These are phyloP conservation scores for Penicillium expansum DNA, from an alignment of 2,329 filamentous ascomycete genomes.

Conservation along the genomic window DNA sequence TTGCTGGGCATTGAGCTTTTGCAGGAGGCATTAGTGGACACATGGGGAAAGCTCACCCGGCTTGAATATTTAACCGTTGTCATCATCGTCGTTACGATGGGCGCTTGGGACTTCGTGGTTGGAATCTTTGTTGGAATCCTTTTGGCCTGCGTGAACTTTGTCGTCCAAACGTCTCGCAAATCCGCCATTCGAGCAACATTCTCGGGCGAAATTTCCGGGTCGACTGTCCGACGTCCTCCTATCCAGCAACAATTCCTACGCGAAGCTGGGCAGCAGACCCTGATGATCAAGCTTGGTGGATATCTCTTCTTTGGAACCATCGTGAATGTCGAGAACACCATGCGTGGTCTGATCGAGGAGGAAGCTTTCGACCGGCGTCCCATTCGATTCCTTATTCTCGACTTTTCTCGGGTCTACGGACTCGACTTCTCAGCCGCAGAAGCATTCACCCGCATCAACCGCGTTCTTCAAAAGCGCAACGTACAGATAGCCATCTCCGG, in stretches of 20 bases:
- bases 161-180: constrained; percentile 85
- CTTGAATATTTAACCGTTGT: constrained; percentile 89
- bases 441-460: constrained; percentile 88
- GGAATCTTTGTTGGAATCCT: constrained; percentile 91
- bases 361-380: constrained; percentile 73
- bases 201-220: constrained; percentile 82
- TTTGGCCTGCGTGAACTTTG: constrained; percentile 84
- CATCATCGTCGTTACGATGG: constrained; percentile 91
- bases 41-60: constrained; percentile 79
- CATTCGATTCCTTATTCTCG: constrained; percentile 85
- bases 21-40: constrained; percentile 81
- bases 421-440: constrained; percentile 96
- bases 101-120: constrained; percentile 91
- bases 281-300: constrained; percentile 85
- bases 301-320: constrained; percentile 99
- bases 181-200: constrained; percentile 89
- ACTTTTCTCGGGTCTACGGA: constrained; percentile 84
- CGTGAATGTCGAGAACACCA: constrained; percentile 86
- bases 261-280: constrained; percentile 82
- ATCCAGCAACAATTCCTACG: constrained; percentile 83
- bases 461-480: constrained; percentile 71
- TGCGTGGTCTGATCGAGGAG: constrained; percentile 77
- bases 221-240: constrained; percentile 86
- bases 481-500: constrained; percentile 82
- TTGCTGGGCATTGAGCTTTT: constrained; percentile 90